These are phyloP conservation scores for Penicillium sp. DNA, from an alignment of 2,329 filamentous ascomycete species.

Conservation along the genomic window DNA sequence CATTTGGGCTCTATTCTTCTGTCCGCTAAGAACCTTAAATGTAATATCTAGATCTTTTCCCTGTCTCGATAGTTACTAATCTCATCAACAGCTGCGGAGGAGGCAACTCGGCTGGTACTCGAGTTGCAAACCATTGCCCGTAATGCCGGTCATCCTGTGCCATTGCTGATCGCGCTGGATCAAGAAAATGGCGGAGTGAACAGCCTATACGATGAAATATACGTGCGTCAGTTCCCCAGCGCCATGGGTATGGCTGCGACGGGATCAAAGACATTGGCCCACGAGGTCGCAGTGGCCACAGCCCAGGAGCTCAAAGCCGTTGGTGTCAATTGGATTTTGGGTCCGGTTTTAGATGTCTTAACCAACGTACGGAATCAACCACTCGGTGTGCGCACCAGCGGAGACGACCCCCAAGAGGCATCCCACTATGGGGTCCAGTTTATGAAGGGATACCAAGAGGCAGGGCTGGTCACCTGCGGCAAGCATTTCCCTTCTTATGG, in stretches of 20 bases:
- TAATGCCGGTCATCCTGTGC: conserved; percentile 84
- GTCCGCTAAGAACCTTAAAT: conserved; percentile 66
- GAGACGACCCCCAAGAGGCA: conserved; percentile 92
- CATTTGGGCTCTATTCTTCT: conserved; percentile 82
- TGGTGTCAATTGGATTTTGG: conserved; percentile 93
- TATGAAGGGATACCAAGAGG: conserved; percentile 90
- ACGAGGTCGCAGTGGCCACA: conserved; percentile 88
- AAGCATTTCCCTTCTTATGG: conserved; percentile 98
- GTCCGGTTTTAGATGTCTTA: conserved; percentile 88
- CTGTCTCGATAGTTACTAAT: background rate
- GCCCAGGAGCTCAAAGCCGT: conserved; percentile 89
- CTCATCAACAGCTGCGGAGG: conserved; percentile 70
- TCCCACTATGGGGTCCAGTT: conserved; percentile 88
- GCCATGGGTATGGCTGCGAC: conserved; percentile 97
- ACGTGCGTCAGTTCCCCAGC: conserved; percentile 93
- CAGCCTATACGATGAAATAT: conserved; percentile 92
- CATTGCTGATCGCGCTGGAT: conserved; percentile 85
- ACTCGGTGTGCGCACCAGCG: conserved; percentile 81
- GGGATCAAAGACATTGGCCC: conserved; percentile 79
- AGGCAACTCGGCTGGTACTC: conserved; percentile 82
- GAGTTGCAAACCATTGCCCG: conserved; percentile 91
- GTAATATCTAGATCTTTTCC: conserved; percentile 48
- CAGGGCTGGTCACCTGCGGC: conserved; percentile 82
- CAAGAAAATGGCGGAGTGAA: conserved; percentile 99
- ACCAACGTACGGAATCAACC: conserved; percentile 92